A percentile compares a stretch with the other conserved stretches of the same genome.
phyloP scores from a whole-genome alignment of 163 green algal species.

The Coccomyxa subellipsoidea region DNA sequence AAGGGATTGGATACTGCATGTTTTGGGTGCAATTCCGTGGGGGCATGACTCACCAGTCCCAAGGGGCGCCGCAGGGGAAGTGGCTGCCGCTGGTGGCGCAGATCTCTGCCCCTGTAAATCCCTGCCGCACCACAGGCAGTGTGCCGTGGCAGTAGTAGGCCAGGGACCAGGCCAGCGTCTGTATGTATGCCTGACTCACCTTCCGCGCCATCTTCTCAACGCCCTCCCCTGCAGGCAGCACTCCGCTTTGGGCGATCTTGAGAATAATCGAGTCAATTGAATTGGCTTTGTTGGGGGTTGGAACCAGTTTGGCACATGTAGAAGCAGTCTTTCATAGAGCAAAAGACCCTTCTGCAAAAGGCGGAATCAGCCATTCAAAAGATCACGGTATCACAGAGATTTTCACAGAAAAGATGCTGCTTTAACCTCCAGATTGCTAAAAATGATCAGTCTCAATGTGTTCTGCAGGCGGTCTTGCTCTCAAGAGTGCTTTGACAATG shows the following conservation, averaged over 20 bases:
- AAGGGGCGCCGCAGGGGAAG: conserved; percentile 11
- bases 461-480: too few species aligned
- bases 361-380: too few species aligned
- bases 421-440: too few species aligned
- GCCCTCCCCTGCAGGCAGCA: conserved; percentile 21
- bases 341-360: too few species aligned
- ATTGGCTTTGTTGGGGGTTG: too few species aligned
- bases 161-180: conserved; percentile 20
- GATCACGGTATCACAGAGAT: too few species aligned
- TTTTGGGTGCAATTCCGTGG: too few species aligned
- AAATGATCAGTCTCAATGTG: too few species aligned
- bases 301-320: too few species aligned
- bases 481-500: background rate
- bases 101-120: background rate
- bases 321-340: too few species aligned
- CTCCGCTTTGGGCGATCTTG: background rate
- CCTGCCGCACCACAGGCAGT: background rate
- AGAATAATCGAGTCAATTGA: background rate
- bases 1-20: background rate
- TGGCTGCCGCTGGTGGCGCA: background rate
- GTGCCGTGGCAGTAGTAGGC: conserved; percentile 23
- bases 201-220: conserved; percentile 21
- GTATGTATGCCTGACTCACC: conserved; percentile 18
- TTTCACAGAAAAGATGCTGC: too few species aligned
- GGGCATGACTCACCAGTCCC: conserved; percentile 22